Conservation (phyloP, 352 stramenopile genomes). For the Blastocystis hominis region DNA sequence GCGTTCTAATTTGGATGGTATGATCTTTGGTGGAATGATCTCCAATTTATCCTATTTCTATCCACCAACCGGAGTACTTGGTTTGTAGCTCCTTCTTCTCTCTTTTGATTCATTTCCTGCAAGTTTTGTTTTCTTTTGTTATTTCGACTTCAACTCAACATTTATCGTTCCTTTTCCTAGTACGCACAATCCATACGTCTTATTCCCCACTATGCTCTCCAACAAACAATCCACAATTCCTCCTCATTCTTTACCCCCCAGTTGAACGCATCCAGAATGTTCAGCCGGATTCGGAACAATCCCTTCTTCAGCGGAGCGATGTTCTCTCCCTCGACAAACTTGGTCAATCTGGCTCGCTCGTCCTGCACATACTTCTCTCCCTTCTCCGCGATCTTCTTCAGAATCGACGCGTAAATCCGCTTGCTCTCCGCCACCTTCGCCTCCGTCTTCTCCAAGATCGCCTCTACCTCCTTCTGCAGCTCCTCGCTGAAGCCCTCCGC, state of each 20-base stretch:
- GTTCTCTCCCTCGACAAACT: not conserved
- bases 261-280: conserved; percentile 22
- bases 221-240: not conserved
- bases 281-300: conserved; percentile 29
- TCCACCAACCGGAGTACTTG: too few relatives aligned
- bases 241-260: not conserved
- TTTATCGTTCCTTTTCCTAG: not conserved
- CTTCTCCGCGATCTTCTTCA: conserved; percentile 27
- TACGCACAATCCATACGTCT: not conserved
- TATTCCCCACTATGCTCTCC: not conserved
- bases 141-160: not conserved
- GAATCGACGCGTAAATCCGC: conserved; percentile 33
- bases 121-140: too few relatives aligned
- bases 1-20: too few relatives aligned
- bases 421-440: not conserved
- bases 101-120: too few relatives aligned
- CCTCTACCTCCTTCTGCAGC: not conserved
- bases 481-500: not conserved
- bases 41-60: too few relatives aligned
- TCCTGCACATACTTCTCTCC: not conserved
- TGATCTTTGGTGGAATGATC: too few relatives aligned
- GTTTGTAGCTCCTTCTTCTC: too few relatives aligned
- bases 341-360: not conserved
- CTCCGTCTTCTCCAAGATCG: not conserved
- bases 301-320: conserved; percentile 35